Base-by-base conservation (phyloP, 202 grass and related monocot species). In the Panicum hallii region DNA sequence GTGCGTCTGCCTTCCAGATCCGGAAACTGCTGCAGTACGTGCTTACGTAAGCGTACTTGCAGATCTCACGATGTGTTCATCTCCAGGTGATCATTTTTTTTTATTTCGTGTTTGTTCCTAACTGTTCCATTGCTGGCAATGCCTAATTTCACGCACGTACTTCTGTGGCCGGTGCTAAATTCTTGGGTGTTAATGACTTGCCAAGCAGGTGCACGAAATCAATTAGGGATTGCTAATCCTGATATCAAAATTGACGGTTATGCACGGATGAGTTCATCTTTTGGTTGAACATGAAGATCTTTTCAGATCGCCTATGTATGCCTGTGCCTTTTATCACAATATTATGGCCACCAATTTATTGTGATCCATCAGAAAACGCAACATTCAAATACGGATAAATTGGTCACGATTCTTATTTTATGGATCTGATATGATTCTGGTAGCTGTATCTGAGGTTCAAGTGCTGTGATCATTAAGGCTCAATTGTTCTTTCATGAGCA, bases 1-100 rank as follows among this genome's bases (percentile, higher is more conserved):
- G 43, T 60, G 81, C 76, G 28, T 36, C 42, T 79, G 67, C 68
- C 43, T 80, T 68, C 87, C 77, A 82, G 83, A 89, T 89, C 87
- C 85, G 82, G 70, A 28, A 85, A 69, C 32, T 89, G 32, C 45
- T 41, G 57, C 72, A 19, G 44, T 82, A 46, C 23, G 12, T 72
- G 68, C 68, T 47, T 62, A 72, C 67, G 72, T 82, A 34, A 53
- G n/a, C 7, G 12, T 88, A 63, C 75, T 72, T 66, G 72, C 26
- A 80, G 70, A 89, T 85, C 76, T 75, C 6, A 44, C 43, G 16
- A 44, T 44, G 36, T 70, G 38, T 42, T 9, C 4, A 20, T 36
- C 9, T 30, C 1, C 57, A 5, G 57, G 12, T 73, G 22, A 55
- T 23, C 11, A 4, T 30, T 72, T 38, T 20, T 20, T 30, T 26